Percentiles rank a stretch among this genome's conserved stretches.
These are phyloP conservation scores for Aspergillus arachidicola DNA, from an alignment of 2,329 filamentous ascomycete genomes.

Conservation along the genomic window DNA sequence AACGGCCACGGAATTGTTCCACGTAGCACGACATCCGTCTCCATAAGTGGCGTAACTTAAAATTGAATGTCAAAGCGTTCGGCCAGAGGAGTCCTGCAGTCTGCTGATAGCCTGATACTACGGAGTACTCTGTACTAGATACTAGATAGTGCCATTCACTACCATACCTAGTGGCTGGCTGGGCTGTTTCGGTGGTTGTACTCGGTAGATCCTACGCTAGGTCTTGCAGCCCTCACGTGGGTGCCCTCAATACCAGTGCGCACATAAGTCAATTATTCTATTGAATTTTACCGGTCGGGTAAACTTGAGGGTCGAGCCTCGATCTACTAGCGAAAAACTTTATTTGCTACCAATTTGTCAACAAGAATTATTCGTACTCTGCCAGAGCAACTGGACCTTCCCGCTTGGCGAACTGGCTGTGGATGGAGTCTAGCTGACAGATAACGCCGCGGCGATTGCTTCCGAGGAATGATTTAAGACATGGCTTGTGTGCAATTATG, in stretches of 20 bases:
- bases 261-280: background rate
- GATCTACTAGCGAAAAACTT: background rate
- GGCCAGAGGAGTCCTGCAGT: background rate
- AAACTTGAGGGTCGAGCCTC: background rate
- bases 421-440: too few species aligned
- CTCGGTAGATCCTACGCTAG: background rate
- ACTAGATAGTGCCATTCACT: too few species aligned
- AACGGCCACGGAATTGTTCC: background rate
- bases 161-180: background rate
- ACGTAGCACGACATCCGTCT: background rate
- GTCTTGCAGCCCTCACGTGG: background rate
- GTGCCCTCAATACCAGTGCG: background rate
- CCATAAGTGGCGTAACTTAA: slow-evolving; percentile 6
- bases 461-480: background rate
- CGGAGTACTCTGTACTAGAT: too few species aligned
- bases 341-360: background rate
- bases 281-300: background rate
- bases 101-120: too few species aligned
- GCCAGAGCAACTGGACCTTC: background rate
- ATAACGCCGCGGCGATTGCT: background rate
- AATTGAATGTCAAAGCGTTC: slow-evolving; percentile 1
- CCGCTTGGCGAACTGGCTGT: background rate
- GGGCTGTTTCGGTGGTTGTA: background rate
- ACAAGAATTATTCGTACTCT: background rate
- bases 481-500: background rate